Percentiles rank a stretch among this genome's conserved stretches.
These are phyloP conservation scores for Colletotrichum plurivorum DNA, from an alignment of 2,329 filamentous ascomycete genomes.

Conservation along the genomic window DNA sequence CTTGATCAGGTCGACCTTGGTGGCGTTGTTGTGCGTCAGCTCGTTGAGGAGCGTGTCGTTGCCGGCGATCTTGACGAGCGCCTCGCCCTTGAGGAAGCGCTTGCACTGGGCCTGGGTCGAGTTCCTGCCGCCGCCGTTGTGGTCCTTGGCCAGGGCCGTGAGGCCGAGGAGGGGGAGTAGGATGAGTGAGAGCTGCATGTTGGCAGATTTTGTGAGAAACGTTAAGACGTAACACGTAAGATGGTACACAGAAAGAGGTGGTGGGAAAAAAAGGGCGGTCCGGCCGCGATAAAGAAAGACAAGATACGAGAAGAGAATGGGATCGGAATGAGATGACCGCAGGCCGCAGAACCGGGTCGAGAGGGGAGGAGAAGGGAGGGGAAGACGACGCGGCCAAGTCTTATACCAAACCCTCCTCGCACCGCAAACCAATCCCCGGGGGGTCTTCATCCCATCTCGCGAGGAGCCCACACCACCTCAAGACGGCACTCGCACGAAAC, in stretches of 20 bases:
- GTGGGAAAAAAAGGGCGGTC: conserved; percentile 31
- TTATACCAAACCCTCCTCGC: conserved; percentile 39
- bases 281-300: conserved; percentile 37
- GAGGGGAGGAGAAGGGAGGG: background rate
- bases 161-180: conserved; percentile 27
- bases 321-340: conserved; percentile 35
- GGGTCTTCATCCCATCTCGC: conserved; percentile 30
- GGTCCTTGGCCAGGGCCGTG: conserved; percentile 47
- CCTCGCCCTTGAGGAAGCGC: conserved; percentile 48
- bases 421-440: conserved; percentile 26
- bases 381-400: conserved; percentile 29
- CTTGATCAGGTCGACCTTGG: conserved; percentile 53
- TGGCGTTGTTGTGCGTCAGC: conserved; percentile 52
- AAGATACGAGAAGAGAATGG: conserved; percentile 24
- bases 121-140: conserved; percentile 43
- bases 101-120: conserved; percentile 51
- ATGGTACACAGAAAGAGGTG: too few relatives aligned
- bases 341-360: background rate
- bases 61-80: conserved; percentile 49
- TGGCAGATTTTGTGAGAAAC: conserved; percentile 12
- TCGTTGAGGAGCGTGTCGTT: conserved; percentile 53
- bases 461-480: background rate
- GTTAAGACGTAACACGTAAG: background rate
- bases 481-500: conserved; percentile 39
- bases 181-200: conserved; percentile 38